These are phyloP conservation scores for Leccinum ponderosum DNA, from an alignment of 1,284 basidiomycete species.

Conservation along the genomic window DNA sequence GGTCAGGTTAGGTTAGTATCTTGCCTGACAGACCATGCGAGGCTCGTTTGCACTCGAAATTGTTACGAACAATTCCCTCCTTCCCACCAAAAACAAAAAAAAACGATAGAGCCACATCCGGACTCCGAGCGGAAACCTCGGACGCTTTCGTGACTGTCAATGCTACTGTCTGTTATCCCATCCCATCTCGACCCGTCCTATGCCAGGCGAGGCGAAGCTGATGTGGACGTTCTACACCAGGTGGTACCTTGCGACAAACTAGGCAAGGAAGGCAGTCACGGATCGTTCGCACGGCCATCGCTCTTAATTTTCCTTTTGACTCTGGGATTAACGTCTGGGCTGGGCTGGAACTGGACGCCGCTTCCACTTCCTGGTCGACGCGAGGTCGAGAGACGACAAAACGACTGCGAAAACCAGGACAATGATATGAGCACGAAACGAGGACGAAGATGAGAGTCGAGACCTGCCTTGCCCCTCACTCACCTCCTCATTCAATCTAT, in stretches of 20 bases:
- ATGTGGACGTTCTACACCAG: neutral
- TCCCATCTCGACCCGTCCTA: neutral
- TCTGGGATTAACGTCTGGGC: neutral
- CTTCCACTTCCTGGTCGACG: neutral
- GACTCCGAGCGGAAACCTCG: constrained; percentile 15
- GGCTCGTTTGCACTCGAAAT: neutral
- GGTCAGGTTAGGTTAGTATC: neutral
- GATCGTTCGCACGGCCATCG: neutral
- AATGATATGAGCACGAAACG: neutral
- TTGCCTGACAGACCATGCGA: neutral
- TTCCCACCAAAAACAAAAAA: neutral
- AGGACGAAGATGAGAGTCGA: neutral
- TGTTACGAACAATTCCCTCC: neutral
- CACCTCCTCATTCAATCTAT: neutral
- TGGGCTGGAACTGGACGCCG: neutral
- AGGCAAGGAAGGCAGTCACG: neutral
- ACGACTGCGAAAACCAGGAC: neutral
- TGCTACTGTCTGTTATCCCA: neutral
- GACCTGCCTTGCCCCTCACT: neutral
- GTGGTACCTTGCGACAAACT: neutral
- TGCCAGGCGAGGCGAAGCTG: neutral
- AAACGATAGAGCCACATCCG: neutral
- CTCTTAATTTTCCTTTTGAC: neutral
- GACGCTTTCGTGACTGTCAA: neutral
- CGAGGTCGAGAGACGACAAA: neutral